phyloP scores from a whole-genome alignment of 106 monocot genomes.

The Dioscorea dumetorum region DNA sequence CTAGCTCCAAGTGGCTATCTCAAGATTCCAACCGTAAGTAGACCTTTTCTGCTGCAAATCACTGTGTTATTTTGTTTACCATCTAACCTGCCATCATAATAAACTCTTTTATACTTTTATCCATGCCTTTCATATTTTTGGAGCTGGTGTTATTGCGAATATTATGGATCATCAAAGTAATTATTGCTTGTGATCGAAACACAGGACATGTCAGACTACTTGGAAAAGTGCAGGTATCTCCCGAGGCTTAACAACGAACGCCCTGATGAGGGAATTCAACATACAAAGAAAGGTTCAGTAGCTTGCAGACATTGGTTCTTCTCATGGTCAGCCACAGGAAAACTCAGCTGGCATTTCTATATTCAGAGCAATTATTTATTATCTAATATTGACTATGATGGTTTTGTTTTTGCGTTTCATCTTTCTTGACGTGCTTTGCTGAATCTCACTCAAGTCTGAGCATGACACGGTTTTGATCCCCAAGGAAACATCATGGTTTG shows the following conservation, averaged over 20 bases:
- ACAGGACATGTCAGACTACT: slow-evolving; percentile 71
- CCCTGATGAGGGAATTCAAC: slow-evolving; percentile 51
- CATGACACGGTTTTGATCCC: slow-evolving; percentile 84
- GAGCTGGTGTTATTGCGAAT: not conserved
- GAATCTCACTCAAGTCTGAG: slow-evolving; percentile 37
- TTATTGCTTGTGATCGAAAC: too few species aligned
- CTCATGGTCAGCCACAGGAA: slow-evolving; percentile 58
- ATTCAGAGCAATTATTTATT: not conserved
- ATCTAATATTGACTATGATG: not conserved
- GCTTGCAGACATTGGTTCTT: slow-evolving; percentile 70
- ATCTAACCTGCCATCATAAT: too few species aligned
- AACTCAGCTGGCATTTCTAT: not conserved
- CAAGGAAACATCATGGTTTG: slow-evolving; percentile 95
- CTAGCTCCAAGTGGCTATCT: slow-evolving; percentile 89
- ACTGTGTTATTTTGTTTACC: too few species aligned
- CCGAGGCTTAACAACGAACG: slow-evolving; percentile 94
- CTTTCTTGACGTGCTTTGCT: not conserved
- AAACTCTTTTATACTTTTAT: too few species aligned
- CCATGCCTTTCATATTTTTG: too few species aligned
- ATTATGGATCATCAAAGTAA: too few species aligned
- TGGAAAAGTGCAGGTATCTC: slow-evolving; percentile 79
- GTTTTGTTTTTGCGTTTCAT: not conserved
- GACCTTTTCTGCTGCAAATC: not conserved
- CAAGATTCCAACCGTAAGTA: slow-evolving; percentile 92
- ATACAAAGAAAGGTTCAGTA: slow-evolving; percentile 82